Evolutionary conservation across 768 basidiomycete genomes (phyloP), one percentile per base, ranked within the genome.

Genomic region (Xerocomellus chrysenteron): DNA sequence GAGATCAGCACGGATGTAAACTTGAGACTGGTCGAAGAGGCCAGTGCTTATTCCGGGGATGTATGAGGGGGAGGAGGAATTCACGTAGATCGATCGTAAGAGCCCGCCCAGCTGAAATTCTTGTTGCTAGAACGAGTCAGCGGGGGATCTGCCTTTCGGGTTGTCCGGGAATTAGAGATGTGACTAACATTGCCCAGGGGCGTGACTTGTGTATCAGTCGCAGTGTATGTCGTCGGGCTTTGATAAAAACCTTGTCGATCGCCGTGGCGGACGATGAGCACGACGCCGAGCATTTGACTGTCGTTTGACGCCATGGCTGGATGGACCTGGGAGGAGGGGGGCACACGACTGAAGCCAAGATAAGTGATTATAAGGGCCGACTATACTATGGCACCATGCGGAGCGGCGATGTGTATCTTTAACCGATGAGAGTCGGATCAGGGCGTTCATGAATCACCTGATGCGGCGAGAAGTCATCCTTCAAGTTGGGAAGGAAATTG

Each of bases 231-330:
- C 3, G 68, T 73, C 9, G 85, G 84, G 63, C 76, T 70, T 67
- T 88, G 87, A 68, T 86, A 88, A 64, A 88, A 88, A 0, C 84
- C 85, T 69, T 73, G 71, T 39, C 84, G 81, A 65, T 86, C 85
- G 13, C 84, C 84, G 60, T 86, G 85, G 52, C 85, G 78, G 35
- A 78, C 66, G 49, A 86, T 67, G 40, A 86, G 65, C n/a, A 86
- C 78, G 24, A 80, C 82, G 42, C 85, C 84, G 8, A 86, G 69
- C 28, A 85, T 61, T 54, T 73, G 67, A 54, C 70, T 62, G 49
- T 64, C 50, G 39, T 24, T 42, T 4, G 67, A 58, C 13, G 57
- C 21, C 66, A 67, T 67, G 50, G 14, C 46, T 42, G 2, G 42
- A 45, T n/a, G 12, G 8, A 47, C 12, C n/a, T 41, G 42, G 10